A percentile compares a stretch with the other conserved stretches of the same genome.
These are phyloP conservation scores for Conringia planisiliqua DNA, from an alignment of 345 rosid genomes.

Conservation along the genomic window DNA sequence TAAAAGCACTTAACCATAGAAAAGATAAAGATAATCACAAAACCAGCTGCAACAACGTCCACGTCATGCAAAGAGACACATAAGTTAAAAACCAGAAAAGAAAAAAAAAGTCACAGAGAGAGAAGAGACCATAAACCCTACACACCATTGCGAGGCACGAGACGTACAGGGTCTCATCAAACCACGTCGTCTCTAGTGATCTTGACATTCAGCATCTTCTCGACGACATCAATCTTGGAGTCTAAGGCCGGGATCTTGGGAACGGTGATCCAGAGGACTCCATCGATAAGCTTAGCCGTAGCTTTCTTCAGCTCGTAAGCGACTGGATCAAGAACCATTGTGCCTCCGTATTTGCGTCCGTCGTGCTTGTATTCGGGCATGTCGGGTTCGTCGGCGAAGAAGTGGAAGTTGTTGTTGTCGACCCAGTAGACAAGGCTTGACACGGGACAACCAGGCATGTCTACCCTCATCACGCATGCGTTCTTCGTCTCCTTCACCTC, in stretches of 20 bases:
- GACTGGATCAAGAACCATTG: background rate
- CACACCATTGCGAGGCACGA: background rate
- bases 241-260: constrained; percentile 9
- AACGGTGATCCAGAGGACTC: constrained; percentile 17
- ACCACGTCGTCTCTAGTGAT: background rate
- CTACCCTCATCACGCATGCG: background rate
- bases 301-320: background rate
- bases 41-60: background rate
- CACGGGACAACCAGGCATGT: constrained; percentile 12
- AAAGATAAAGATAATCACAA: background rate
- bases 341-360: constrained; percentile 24
- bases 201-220: background rate
- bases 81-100: background rate
- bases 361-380: background rate
- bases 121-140: background rate
- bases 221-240: background rate
- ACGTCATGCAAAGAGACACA: background rate
- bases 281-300: constrained; percentile 4
- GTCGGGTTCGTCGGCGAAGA: constrained; percentile 23
- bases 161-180: background rate
- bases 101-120: background rate
- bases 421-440: constrained; percentile 10
- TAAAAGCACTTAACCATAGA: background rate
- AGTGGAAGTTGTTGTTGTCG: background rate
- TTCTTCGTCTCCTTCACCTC: background rate